phyloP scores from a whole-genome alignment of 1,139 yeast genomes.

The Zygosaccharomyces pseudobailii region DNA sequence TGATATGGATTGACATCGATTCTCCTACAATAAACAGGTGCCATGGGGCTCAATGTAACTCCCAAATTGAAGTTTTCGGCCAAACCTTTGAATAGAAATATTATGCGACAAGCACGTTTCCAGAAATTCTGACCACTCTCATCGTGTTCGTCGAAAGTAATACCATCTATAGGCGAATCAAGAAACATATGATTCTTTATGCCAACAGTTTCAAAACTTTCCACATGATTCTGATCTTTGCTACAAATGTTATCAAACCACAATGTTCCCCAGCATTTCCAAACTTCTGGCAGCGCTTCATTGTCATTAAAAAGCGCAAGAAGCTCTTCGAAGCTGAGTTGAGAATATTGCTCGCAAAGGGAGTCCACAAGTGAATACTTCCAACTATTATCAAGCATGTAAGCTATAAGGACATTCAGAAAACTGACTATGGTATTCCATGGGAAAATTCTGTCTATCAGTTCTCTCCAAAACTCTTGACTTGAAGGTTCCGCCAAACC shows the following conservation, averaged over 20 bases:
- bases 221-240: conserved; percentile 42
- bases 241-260: conserved; percentile 55
- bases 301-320: conserved; percentile 46
- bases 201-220: conserved; percentile 52
- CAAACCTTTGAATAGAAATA: conserved; percentile 29
- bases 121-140: conserved; percentile 35
- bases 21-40: conserved; percentile 17
- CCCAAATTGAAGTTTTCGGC: conserved; percentile 25
- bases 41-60: conserved; percentile 15
- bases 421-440: conserved; percentile 62
- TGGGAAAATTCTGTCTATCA: conserved; percentile 51
- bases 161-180: conserved; percentile 65
- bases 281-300: conserved; percentile 67
- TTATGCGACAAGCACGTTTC: conserved; percentile 31
- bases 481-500: conserved; percentile 26
- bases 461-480: conserved; percentile 45
- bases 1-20: conserved; percentile 12
- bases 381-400: conserved; percentile 24
- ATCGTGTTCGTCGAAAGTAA: conserved; percentile 40
- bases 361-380: conserved; percentile 19
- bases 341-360: conserved; percentile 20
- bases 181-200: conserved; percentile 50
- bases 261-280: conserved; percentile 81
- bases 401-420: conserved; percentile 44
- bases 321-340: conserved; percentile 30